Base-by-base conservation (phyloP, 257 asterid genomes). In the Capsicum rhomboideum region DNA sequence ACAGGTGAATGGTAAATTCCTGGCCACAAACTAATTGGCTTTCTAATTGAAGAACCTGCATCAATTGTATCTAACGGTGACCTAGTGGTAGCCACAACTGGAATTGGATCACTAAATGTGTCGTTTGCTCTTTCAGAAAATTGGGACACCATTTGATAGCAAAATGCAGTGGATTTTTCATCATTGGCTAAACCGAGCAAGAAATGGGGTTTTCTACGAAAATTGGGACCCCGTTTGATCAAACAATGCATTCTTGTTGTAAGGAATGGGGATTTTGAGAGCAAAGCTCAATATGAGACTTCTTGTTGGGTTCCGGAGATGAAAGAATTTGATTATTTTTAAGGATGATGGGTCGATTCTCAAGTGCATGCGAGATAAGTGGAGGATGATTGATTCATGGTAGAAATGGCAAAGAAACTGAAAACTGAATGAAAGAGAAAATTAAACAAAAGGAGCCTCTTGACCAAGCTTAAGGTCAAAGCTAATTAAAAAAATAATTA, bases 1-100 rank as follows among this genome's bases (percentile, higher is more conserved):
- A 94, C 98, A 26, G 99, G 99, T 17, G 98, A 94, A 89, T 94
- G 94, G 87, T 93, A 93, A 93, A 91, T 94, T 34, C 99, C 99
- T 6, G 98, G 99, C 98, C 98, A 95, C 75, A 95, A 89, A 82
- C 93, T 92, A 82, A 90, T 85, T 23, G 98, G 98, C 83, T 92
- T 95, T 83, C 98, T 90, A n/a, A 94, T 94, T 23, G 98, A 95
- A 80, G 90, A 89, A 75, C 98, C 91, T 21, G 98, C 99, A 88
- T 95, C 97, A 58, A 95, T 93, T 17, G 93, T 92, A 11, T 63
- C 67, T 1, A 58, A 92, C 82, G 82, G 79, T 68, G 83, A 80
- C 84, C 87, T 89, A 12, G 11, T 91, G 61, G 79, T 37, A 49
- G 50, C 59, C 82, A 80, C 82, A 75, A 85, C 91, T 46, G 83